A percentile compares a stretch with the other conserved stretches of the same genome.
Evolutionary conservation across 2,329 filamentous ascomycete genomes (phyloP).

Genomic region (Helminthosporium solani): DNA sequence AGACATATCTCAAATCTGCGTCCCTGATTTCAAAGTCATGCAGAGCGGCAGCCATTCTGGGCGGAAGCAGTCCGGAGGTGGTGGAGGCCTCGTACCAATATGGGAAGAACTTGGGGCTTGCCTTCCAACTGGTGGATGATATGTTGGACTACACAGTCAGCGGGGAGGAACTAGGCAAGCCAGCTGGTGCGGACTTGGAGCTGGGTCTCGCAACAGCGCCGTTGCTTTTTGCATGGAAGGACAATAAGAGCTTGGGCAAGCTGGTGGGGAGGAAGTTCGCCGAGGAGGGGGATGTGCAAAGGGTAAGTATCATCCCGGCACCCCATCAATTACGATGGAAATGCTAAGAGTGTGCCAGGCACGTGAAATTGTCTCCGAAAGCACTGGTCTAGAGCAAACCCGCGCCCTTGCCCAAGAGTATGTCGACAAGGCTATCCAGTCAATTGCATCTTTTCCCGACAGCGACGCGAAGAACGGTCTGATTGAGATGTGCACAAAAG

Average conservation of each 20-base stretch:
- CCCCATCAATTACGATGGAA: constrained; percentile 3
- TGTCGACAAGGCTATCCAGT: constrained; percentile 79
- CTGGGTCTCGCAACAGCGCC: constrained; percentile 92
- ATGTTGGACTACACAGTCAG: constrained; percentile 95
- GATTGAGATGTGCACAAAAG: constrained; percentile 91
- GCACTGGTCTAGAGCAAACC: constrained; percentile 89
- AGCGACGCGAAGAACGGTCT: constrained; percentile 91
- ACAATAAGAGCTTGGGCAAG: constrained; percentile 77
- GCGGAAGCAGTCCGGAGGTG: constrained; percentile 71
- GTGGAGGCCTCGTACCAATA: constrained; percentile 91
- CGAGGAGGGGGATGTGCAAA: constrained; percentile 77
- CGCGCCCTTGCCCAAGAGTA: constrained; percentile 88
- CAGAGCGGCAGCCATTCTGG: constrained; percentile 82
- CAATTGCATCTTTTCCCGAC: constrained; percentile 84
- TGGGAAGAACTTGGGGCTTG: constrained; percentile 88
- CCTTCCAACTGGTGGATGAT: constrained; percentile 97
- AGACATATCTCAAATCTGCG: constrained; percentile 97
- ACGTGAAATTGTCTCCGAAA: constrained; percentile 77
- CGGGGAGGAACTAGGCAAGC: constrained; percentile 85
- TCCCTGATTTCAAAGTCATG: constrained; percentile 96
- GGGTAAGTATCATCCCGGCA: constrained; percentile 59
- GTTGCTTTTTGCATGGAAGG: constrained; percentile 92
- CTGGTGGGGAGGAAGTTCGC: constrained; percentile 91
- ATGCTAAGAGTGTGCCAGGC: constrained; percentile 58
- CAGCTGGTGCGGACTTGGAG: constrained; percentile 89